These are phyloP conservation scores for Fusarium pseudograminearum DNA, from an alignment of 2,329 filamentous ascomycete species.

Conservation along the genomic window DNA sequence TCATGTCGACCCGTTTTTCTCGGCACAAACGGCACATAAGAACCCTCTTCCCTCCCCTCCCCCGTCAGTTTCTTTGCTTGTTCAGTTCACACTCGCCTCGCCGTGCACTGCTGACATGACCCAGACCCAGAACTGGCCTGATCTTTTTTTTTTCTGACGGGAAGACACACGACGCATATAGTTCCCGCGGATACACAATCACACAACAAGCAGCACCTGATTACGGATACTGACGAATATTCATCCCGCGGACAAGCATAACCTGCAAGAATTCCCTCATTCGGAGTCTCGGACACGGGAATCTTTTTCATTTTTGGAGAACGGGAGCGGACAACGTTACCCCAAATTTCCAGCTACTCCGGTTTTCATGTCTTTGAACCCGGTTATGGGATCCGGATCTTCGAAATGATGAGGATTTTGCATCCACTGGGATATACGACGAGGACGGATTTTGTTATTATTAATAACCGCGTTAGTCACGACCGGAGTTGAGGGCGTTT, in stretches of 20 bases:
- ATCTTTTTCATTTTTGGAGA: background rate
- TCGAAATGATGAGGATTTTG: background rate
- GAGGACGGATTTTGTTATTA: background rate
- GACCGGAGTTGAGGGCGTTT: accelerated
- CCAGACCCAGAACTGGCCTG: background rate
- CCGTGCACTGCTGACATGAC: background rate
- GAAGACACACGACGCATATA: background rate
- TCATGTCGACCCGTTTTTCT: conserved; percentile 7
- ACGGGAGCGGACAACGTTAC: background rate
- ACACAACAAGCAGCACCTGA: background rate
- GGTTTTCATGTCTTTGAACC: background rate
- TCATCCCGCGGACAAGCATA: background rate
- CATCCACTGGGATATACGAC: accelerated
- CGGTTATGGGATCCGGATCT: background rate
- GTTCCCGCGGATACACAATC: background rate
- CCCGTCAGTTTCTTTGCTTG: background rate
- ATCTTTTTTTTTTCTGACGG: background rate
- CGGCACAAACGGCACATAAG: conserved; percentile 32
- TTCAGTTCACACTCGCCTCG: background rate
- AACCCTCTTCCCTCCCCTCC: conserved; percentile 1
- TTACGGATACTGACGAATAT: background rate
- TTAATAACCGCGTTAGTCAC: conserved; percentile 1
- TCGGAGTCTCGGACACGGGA: background rate
- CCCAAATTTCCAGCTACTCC: background rate
- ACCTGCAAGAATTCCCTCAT: background rate